Percentiles rank a stretch among this genome's conserved stretches.
Evolutionary conservation across 768 basidiomycete genomes (phyloP).

Genomic region (Exsudoporus frostii): DNA sequence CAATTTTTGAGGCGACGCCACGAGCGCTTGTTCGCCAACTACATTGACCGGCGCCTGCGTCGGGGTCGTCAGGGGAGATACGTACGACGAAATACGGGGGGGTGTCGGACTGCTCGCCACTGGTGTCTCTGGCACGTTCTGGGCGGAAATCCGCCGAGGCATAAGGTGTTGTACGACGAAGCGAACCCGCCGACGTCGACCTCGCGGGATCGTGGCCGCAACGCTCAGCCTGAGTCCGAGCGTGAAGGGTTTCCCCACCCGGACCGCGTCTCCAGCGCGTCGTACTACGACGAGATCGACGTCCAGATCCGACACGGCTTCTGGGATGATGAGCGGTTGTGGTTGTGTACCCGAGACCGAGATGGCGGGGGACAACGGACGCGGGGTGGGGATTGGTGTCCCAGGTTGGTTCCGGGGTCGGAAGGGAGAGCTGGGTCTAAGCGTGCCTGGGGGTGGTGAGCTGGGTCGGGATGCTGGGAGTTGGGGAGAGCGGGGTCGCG

Average conservation of each 20-base stretch:
- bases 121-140: slow-evolving; percentile 3
- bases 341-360: slow-evolving; percentile 9
- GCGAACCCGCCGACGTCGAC: slow-evolving; percentile 40
- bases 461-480: slow-evolving; percentile 48
- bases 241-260: slow-evolving; percentile 57
- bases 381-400: slow-evolving; percentile 22
- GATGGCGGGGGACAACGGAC: slow-evolving; percentile 34
- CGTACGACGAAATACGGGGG: slow-evolving; percentile 7
- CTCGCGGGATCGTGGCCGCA: slow-evolving; percentile 40
- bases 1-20: slow-evolving; percentile 14
- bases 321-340: slow-evolving; percentile 22
- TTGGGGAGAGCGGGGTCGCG: slow-evolving; percentile 60
- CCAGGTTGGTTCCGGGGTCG: slow-evolving; percentile 30
- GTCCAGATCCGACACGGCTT: slow-evolving; percentile 43
- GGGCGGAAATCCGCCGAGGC: slow-evolving; percentile 33
- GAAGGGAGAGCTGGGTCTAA: slow-evolving; percentile 45
- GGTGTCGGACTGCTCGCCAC: background rate
- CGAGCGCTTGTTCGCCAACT: slow-evolving; percentile 7
- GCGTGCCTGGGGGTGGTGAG: slow-evolving; percentile 50
- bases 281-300: slow-evolving; percentile 54
- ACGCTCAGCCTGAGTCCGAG: slow-evolving; percentile 53
- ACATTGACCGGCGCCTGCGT: slow-evolving; percentile 1
- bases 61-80: slow-evolving; percentile 4
- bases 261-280: slow-evolving; percentile 43
- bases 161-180: slow-evolving; percentile 69